These are phyloP conservation scores for Colletotrichum liaoningense DNA, from an alignment of 2,329 filamentous ascomycete genomes.

Conservation along the genomic window DNA sequence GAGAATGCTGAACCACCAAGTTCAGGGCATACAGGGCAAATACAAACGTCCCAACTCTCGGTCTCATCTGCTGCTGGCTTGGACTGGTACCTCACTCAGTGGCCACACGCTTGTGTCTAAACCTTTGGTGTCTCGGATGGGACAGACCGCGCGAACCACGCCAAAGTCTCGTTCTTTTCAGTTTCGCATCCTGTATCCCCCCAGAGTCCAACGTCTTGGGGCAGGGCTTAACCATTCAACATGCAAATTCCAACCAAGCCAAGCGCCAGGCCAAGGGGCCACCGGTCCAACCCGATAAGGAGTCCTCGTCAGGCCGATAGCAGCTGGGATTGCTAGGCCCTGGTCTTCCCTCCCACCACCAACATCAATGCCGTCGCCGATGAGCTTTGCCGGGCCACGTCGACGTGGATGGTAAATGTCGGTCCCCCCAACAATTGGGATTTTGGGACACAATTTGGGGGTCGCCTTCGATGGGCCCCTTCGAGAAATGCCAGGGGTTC, in stretches of 20 bases:
- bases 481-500: conserved; percentile 34
- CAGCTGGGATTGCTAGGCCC: conserved; percentile 2
- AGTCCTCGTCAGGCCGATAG: background rate
- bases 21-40: background rate
- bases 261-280: background rate
- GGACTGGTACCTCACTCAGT: background rate
- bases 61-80: background rate
- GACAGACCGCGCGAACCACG: conserved; percentile 3
- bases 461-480: conserved; percentile 31
- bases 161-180: conserved; percentile 14
- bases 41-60: background rate
- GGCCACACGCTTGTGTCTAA: conserved; percentile 22
- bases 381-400: background rate
- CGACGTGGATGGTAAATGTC: conserved; percentile 23
- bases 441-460: conserved; percentile 27
- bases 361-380: background rate
- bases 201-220: conserved; percentile 8
- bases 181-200: conserved; percentile 19
- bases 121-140: conserved; percentile 21
- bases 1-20: conserved; percentile 23
- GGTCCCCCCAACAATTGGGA: conserved; percentile 35
- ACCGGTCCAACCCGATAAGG: conserved; percentile 22
- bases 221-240: background rate
- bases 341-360: background rate
- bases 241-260: background rate